Conservation (phyloP, 345 rosid species). For the Arabis hirsuta region DNA sequence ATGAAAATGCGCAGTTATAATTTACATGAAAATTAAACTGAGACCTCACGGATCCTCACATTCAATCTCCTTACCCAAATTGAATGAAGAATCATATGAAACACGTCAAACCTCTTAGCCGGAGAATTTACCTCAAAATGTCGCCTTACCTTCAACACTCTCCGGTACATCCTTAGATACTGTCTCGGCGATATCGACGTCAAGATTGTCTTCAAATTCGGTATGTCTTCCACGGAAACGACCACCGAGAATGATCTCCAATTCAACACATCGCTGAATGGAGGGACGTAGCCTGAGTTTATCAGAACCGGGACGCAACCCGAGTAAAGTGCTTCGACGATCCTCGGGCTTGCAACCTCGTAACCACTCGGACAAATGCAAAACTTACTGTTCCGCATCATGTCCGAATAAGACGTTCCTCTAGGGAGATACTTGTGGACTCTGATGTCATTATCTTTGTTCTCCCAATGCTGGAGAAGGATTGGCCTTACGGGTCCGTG, state of each 20-base stretch:
- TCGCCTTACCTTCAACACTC: constrained; percentile 66
- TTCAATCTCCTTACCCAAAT: constrained; percentile 86
- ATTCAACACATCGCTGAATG: constrained; percentile 80
- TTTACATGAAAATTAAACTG: constrained; percentile 10
- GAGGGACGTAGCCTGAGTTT: constrained; percentile 81
- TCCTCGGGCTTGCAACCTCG: constrained; percentile 90
- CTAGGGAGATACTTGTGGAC: constrained; percentile 76
- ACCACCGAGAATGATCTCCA: constrained; percentile 81
- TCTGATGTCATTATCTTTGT: constrained; percentile 65
- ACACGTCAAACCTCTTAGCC: constrained; percentile 81
- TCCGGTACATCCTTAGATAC: constrained; percentile 80
- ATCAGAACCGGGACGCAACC: constrained; percentile 91
- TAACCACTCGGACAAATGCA: constrained; percentile 95
- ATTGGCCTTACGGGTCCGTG: constrained; percentile 93
- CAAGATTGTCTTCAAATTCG: constrained; percentile 71
- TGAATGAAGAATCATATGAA: constrained; percentile 94
- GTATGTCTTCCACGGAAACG: constrained; percentile 67
- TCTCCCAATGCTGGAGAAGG: constrained; percentile 85
- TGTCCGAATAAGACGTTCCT: constrained; percentile 66
- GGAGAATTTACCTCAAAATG: constrained; percentile 85
- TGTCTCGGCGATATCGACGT: constrained; percentile 68
- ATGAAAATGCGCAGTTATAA: background rate
- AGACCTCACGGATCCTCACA: constrained; percentile 54
- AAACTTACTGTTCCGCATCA: constrained; percentile 80
- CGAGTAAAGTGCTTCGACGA: constrained; percentile 81